Base-by-base conservation (phyloP, 2,329 filamentous ascomycete genomes). In the Neurospora sp. region DNA sequence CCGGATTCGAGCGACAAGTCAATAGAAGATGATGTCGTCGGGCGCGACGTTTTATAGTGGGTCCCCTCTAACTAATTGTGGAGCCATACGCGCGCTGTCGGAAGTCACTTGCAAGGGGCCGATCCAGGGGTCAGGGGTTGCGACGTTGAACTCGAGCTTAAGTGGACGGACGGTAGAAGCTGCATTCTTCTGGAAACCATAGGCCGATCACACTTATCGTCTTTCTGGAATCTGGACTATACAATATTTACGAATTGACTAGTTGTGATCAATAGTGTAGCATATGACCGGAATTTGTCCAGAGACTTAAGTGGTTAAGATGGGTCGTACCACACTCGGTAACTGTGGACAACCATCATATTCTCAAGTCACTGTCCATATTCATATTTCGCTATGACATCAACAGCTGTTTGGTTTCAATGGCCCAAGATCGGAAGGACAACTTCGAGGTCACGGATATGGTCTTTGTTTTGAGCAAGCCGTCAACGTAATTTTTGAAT, bases 21-120 rank as follows among this genome's bases (percentile, higher is more conserved):
- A 23, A 67, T 42, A n/a, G 46, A 66, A 58, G 43, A 69, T 71
- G 72, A 70, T 73, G 71, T 72, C 71, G 72, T 73, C 69, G 70
- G 69, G 38, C 58, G 58, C 46, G 58, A 67, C 68, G 68, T 67
- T 73, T 72, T 71, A 40, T 70, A 46, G 62, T 42, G 68, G 72
- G 66, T 58, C 68, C 33, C 42, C 62, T 15, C 19, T 67, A 66
- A 43, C 68, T 39, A n/a, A 67, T 23, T 42, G 68, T 69, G 68
- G 68, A 38, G 62, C 42, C 58, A 36, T 23, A 52, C n/a, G 67
- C 40, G 11, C 46, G 19, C 19, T 52, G 46, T 28, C 46, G 52
- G 52, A 33, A 62, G 52, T 33, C 52, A 62, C 52, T 62, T 62
- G 52, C 52, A 62, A 62, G 52, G 52, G 28, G 13, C 23, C 52